phyloP scores from a whole-genome alignment of 352 stramenopile genomes.

The Phytophthora brassicae region DNA sequence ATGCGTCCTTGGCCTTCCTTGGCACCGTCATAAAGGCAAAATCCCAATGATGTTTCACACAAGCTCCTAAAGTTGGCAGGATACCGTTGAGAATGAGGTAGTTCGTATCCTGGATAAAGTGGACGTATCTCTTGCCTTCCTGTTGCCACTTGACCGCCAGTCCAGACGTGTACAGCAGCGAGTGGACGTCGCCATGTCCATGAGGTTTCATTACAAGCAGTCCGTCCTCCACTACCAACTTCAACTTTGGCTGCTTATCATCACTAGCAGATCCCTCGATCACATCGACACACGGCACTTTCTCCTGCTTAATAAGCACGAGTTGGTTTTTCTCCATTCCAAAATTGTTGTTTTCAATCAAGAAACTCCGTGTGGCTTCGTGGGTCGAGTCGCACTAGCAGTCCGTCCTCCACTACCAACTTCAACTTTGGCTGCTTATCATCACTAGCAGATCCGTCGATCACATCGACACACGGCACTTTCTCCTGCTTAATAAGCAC shows the following conservation, averaged over 20 bases:
- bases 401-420: conserved; percentile 58
- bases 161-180: conserved; percentile 84
- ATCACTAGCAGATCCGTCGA: conserved; percentile 20
- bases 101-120: conserved; percentile 97
- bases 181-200: conserved; percentile 98
- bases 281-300: conserved; percentile 88
- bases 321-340: conserved; percentile 92
- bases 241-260: conserved; percentile 63
- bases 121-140: conserved; percentile 91
- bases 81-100: conserved; percentile 94
- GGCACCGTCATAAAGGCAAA: conserved; percentile 95
- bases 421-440: conserved; percentile 67
- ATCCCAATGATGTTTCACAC: conserved; percentile 76
- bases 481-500: conserved; percentile 98
- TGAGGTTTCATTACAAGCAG: conserved; percentile 95
- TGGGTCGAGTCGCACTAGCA: conserved; percentile 93
- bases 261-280: conserved; percentile 22
- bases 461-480: conserved; percentile 83
- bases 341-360: conserved; percentile 93
- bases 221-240: conserved; percentile 59
- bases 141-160: conserved; percentile 69
- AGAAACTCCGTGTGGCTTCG: conserved; percentile 84
- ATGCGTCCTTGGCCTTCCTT: conserved; percentile 93
- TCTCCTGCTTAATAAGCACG: conserved; percentile 97
- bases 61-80: conserved; percentile 89